Evolutionary conservation across 495 filamentous ascomycete species (phyloP).

Genomic region (Tuber magnatum): DNA sequence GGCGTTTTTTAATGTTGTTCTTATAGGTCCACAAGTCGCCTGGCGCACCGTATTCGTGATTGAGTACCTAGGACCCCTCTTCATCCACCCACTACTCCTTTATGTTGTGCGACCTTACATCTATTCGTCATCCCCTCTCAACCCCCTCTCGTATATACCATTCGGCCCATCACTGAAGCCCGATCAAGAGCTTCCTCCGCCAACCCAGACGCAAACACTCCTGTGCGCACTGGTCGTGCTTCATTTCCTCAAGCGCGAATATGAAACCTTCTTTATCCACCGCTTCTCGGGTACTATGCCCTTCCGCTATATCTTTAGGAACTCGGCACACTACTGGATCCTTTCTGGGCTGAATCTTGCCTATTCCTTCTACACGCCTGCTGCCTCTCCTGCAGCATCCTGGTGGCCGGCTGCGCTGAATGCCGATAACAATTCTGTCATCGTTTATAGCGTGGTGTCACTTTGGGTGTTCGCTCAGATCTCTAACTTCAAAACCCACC

Average conservation of each 20-base stretch:
- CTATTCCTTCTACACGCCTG: conserved; percentile 74
- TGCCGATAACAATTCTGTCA: conserved; percentile 42
- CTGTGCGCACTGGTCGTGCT: conserved; percentile 61
- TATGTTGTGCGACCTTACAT: conserved; percentile 64
- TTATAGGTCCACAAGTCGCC: conserved; percentile 73
- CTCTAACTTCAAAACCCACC: conserved; percentile 70
- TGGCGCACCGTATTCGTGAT: conserved; percentile 93
- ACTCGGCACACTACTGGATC: conserved; percentile 84
- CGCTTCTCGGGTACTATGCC: conserved; percentile 97
- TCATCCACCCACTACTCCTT: conserved; percentile 71
- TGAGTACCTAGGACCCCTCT: conserved; percentile 89
- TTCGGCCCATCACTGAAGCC: conserved; percentile 45
- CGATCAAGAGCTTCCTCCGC: conserved; percentile 41
- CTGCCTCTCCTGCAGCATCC: conserved; percentile 43
- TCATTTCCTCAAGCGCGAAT: conserved; percentile 93
- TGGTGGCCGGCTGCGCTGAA: conserved; percentile 34
- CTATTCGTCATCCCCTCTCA: conserved; percentile 53
- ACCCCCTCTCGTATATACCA: conserved; percentile 40
- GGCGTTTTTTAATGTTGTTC: conserved; percentile 7
- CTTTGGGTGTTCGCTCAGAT: conserved; percentile 70
- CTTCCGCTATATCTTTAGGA: conserved; percentile 77
- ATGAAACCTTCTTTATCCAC: conserved; percentile 89
- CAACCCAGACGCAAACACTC: conserved; percentile 58
- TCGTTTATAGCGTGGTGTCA: conserved; percentile 57
- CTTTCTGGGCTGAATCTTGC: conserved; percentile 74